Conservation (phyloP, 139 green algal genomes). For the Coelastrella sp. region DNA sequence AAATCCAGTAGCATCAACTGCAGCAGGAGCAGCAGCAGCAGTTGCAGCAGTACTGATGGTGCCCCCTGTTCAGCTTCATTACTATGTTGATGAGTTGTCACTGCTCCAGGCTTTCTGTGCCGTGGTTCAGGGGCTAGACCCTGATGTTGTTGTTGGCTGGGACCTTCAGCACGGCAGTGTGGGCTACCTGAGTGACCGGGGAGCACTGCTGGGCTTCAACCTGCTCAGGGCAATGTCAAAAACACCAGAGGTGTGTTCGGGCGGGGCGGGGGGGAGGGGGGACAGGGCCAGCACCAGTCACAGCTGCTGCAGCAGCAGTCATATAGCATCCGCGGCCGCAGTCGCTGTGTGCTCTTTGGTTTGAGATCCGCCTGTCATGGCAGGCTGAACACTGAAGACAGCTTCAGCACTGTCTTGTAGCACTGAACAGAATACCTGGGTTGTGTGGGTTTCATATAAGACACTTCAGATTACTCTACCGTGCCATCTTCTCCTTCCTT, state of each 20-base stretch:
- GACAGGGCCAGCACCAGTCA: not conserved
- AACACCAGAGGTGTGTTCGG: slow-evolving; percentile 5
- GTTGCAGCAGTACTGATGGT: not conserved
- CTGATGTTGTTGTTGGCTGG: slow-evolving; percentile 94
- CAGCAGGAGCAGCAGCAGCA: not conserved
- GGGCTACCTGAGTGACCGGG: slow-evolving; percentile 89
- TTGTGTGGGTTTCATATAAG: too few species aligned
- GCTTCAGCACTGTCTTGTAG: too few species aligned
- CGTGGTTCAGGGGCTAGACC: slow-evolving; percentile 73
- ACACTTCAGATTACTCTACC: too few species aligned
- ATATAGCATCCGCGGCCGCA: not conserved
- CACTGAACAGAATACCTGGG: too few species aligned
- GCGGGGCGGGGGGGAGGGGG: not conserved
- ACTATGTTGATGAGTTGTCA: slow-evolving; percentile 24
- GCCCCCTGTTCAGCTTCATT: slow-evolving; percentile 34
- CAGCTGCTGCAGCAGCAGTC: not conserved
- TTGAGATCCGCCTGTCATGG: too few species aligned
- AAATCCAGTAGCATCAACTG: not conserved
- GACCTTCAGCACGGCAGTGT: slow-evolving; percentile 89
- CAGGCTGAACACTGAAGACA: too few species aligned
- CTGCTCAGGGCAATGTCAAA: slow-evolving; percentile 44
- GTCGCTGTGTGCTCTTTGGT: too few species aligned
- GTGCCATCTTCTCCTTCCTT: too few species aligned
- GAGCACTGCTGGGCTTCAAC: slow-evolving; percentile 40
- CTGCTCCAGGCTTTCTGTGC: slow-evolving; percentile 40